Base-by-base conservation (phyloP, 805 yeast species). In the Vanderwaltozyma verrucispora region DNA sequence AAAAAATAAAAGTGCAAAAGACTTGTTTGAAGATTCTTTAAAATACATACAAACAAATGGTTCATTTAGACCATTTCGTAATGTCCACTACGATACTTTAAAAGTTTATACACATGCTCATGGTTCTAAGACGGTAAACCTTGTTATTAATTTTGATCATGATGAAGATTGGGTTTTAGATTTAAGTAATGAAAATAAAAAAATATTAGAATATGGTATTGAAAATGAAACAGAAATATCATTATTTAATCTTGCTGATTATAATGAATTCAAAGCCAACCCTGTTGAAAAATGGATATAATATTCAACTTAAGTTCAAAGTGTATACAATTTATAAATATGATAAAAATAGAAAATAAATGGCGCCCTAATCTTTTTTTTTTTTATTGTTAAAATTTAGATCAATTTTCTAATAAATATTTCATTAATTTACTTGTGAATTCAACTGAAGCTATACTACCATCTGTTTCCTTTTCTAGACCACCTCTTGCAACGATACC, bases 81-180 rank as follows among this genome's bases (percentile, higher is more conserved):
- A 71, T 42, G 83, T 84, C 9, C 66, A 62, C 0, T 82, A 76
- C 45, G 83, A 89, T 53, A 68, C 88, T 0, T 57, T 89, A 39
- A 92, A 92, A 59, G 71, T 92, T 6, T 92, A 92, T 62, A 82
- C 95, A 21, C 87, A 86, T 54, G 97, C 98, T 0, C 97, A 89
- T 59, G 92, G 94, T 11, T 74, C 95, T 23, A 92, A 92, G 62
- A 84, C 96, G 2, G 81, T 87, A 75, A 87, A 92, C 54, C 68
- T 92, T 47, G 92, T 87, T 33, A 82, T 92, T 44, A 92, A 92
- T 56, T 72, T 92, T 56, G 95, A 85, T 20, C 78, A 88, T 51
- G 61, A 59, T 29, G 32, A 29, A 2, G 80, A 77, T 39, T 82
- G 94, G 87, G 64, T 83, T 4, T 56, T 83, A 38, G 64, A 66